A percentile compares a stretch with the other conserved stretches of the same genome.
Conservation (phyloP, 768 basidiomycete species). For the Auricularia sp. region DNA sequence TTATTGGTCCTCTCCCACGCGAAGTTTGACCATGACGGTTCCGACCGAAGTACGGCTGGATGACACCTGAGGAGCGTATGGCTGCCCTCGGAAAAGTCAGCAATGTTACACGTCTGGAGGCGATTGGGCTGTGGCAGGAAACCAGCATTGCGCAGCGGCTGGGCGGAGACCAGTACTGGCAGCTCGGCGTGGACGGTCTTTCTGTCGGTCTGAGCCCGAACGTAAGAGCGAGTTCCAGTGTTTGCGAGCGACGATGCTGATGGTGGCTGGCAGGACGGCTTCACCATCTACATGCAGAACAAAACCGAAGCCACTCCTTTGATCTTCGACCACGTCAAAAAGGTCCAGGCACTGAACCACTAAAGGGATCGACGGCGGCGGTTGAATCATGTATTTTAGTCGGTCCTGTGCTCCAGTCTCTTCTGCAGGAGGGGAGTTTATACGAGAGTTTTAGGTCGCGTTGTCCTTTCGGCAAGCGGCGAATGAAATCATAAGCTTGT, state of each 20-base stretch:
- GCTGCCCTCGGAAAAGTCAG: constrained; percentile 4
- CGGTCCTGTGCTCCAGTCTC: no score
- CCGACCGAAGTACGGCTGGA: constrained; percentile 9
- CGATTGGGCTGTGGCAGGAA: constrained; percentile 9
- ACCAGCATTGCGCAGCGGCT: constrained; percentile 5
- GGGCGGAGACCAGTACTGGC: constrained; percentile 11
- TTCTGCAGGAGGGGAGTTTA: no score
- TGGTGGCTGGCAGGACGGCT: constrained; percentile 8
- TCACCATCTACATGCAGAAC: constrained; percentile 11
- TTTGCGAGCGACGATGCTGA: not conserved
- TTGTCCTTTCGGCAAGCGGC: no score
- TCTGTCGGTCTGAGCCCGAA: constrained; percentile 10
- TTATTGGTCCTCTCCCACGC: not conserved
- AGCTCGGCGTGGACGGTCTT: constrained; percentile 9
- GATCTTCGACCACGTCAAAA: constrained; percentile 11
- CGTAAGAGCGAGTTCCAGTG: constrained; percentile 1
- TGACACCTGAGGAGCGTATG: constrained; percentile 4
- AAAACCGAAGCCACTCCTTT: constrained; percentile 9
- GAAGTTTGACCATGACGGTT: not conserved
- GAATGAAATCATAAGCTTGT: no score
- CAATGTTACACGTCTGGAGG: constrained; percentile 9
- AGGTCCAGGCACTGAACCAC: constrained; percentile 1
- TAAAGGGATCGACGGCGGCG: not conserved
- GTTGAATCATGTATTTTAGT: no score
- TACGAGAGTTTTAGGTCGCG: no score